Percentiles rank a stretch among this genome's conserved stretches.
These are phyloP conservation scores for Candida silvicultrix DNA, from an alignment of 805 yeast genomes.

Conservation along the genomic window DNA sequence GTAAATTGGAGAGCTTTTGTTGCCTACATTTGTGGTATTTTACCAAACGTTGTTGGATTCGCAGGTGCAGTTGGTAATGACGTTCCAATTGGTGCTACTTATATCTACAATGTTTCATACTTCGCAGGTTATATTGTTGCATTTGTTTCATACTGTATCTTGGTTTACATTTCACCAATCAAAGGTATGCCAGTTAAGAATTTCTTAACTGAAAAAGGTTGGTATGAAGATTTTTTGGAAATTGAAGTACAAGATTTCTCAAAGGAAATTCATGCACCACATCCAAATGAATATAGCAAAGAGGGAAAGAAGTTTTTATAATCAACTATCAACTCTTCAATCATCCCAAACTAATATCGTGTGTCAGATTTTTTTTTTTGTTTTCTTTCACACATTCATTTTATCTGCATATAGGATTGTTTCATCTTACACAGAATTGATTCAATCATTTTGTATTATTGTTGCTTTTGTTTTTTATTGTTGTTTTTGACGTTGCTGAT, in stretches of 20 bases:
- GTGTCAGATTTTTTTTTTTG: not conserved
- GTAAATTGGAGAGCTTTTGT: constrained; percentile 73
- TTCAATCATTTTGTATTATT: not conserved
- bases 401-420: not conserved
- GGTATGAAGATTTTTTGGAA: constrained; percentile 41
- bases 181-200: constrained; percentile 29
- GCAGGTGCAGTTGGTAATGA: constrained; percentile 67
- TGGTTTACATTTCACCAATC: constrained; percentile 47
- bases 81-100: constrained; percentile 75
- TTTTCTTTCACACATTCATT: not conserved
- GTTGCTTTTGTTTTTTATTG: not conserved
- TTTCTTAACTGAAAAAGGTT: constrained; percentile 39
- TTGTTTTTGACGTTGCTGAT: too few relatives aligned
- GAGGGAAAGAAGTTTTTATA: not conserved
- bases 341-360: too few relatives aligned
- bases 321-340: too few relatives aligned
- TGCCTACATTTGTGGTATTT: constrained; percentile 69
- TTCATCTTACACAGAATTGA: not conserved
- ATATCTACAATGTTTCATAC: constrained; percentile 63
- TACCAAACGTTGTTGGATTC: constrained; percentile 78
- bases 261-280: not conserved
- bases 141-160: constrained; percentile 40
- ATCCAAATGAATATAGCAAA: constrained; percentile 1
- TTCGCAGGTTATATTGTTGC: constrained; percentile 65
- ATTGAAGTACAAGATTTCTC: not conserved